These are phyloP conservation scores for Penicillium atrosanguineum DNA, from an alignment of 495 filamentous ascomycete species.

Conservation along the genomic window DNA sequence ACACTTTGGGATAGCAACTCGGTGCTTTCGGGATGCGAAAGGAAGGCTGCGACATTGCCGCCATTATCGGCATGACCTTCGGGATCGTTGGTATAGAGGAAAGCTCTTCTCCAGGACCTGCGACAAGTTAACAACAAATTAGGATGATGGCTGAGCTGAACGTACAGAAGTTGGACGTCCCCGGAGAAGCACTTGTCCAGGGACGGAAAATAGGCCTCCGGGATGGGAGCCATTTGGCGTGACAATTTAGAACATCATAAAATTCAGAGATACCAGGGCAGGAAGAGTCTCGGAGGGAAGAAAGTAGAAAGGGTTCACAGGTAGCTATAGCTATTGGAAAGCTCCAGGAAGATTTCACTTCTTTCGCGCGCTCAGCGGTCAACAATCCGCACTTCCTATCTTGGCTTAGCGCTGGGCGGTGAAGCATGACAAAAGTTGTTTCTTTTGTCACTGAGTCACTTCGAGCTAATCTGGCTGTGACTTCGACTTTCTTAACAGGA, in stretches of 20 bases:
- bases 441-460: constrained; percentile 16
- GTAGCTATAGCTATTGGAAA: constrained; percentile 11
- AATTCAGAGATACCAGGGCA: constrained; percentile 12
- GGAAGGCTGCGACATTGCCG: constrained; percentile 56
- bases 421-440: constrained; percentile 11
- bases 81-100: constrained; percentile 59
- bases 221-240: constrained; percentile 65
- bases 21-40: constrained; percentile 64
- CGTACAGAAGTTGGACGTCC: constrained; percentile 58
- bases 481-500: background rate
- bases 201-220: constrained; percentile 60
- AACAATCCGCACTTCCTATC: constrained; percentile 41
- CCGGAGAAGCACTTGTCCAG: constrained; percentile 62
- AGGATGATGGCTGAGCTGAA: constrained; percentile 3
- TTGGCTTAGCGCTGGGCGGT: constrained; percentile 40
- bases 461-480: background rate
- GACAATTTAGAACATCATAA: constrained; percentile 56
- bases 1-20: constrained; percentile 62
- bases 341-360: constrained; percentile 27
- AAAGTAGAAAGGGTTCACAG: constrained; percentile 6
- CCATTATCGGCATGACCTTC: constrained; percentile 46
- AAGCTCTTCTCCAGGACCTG: constrained; percentile 77
- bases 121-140: constrained; percentile 12
- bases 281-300: constrained; percentile 7
- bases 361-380: constrained; percentile 24